Evolutionary conservation across 768 basidiomycete species (phyloP), one percentile per base, ranked within the genome.

Genomic region (Lactifluus volemus): DNA sequence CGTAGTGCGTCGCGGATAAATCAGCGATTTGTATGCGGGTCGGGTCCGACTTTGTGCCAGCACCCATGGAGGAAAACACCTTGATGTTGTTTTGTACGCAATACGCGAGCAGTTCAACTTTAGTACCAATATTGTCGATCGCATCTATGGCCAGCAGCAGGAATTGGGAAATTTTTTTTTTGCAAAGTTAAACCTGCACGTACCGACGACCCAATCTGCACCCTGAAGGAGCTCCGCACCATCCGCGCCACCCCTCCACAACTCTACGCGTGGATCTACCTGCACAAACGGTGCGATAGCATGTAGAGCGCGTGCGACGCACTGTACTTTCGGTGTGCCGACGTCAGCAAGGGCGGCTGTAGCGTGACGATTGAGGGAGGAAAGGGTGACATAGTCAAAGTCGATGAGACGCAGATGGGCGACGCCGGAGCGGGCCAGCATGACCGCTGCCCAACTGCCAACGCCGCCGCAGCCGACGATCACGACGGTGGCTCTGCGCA

Each of bases 381-480:
- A 95, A 14, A 99, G 77, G 0, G 95, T 94, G 65, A 98, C 95
- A 65, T 95, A 85, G 81, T 98, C 97, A 71, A 98, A 98, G 77
- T 98, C 92, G 10, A 93, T 76, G n/a, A 92, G 78, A 21, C 91
- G 81, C 65, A 92, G 84, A 59, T 81, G 84, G 29, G 85, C 81
- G 21, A 92, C 78, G 30, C 90, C 89, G 89, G 92, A 94, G 70
- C 94, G 77, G 49, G 84, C 86, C 30, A 93, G 83, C 96, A 96
- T 96, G 36, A 96, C 82, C 15, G 94, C 93, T 41, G 86, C 89
- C 91, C 93, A 96, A 69, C 91, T 94, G 0, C 97, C 97, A 0
- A 99, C 97, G 2, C 97, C 96, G 60, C 97, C 97, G 65, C 94
- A 92, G 6, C 97, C 97, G 3, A 99, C 86, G 19, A 98, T 76